Evolutionary conservation across 768 basidiomycete genomes (phyloP).

Genomic region (Boletus sensibilis): DNA sequence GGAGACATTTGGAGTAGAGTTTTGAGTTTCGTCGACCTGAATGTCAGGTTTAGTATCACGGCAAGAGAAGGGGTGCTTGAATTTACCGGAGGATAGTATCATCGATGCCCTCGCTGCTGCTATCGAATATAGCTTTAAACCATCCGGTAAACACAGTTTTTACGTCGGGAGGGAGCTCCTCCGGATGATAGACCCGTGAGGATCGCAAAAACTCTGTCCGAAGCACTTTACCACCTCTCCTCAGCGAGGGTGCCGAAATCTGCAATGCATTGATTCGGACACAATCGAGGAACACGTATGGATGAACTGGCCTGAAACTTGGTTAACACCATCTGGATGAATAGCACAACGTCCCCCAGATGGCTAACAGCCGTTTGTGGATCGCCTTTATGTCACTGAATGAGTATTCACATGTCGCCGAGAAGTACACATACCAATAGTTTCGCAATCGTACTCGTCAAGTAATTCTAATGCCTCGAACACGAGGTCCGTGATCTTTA

Average conservation of each 20-base stretch:
- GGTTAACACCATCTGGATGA: conserved; percentile 62
- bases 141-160: conserved; percentile 50
- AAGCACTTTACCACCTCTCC: conserved; percentile 45
- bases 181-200: conserved; percentile 40
- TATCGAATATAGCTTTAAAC: conserved; percentile 80
- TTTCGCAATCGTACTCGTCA: conserved; percentile 76
- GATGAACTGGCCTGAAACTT: conserved; percentile 55
- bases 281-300: neutral
- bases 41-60: neutral
- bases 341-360: conserved; percentile 76
- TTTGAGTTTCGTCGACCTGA: conserved; percentile 71
- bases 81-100: conserved; percentile 67
- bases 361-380: conserved; percentile 80
- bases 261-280: conserved; percentile 26
- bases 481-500: conserved; percentile 62
- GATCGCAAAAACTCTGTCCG: conserved; percentile 53
- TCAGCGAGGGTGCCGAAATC: conserved; percentile 51
- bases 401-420: neutral
- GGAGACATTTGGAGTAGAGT: conserved; percentile 66
- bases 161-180: conserved; percentile 45
- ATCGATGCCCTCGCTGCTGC: conserved; percentile 76
- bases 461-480: conserved; percentile 60
- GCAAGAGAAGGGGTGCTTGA: neutral
- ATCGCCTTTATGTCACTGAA: conserved; percentile 51
- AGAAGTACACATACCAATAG: conserved; percentile 56